phyloP scores from a whole-genome alignment of 2,329 filamentous ascomycete species.

The Colletotrichum noveboracense region DNA sequence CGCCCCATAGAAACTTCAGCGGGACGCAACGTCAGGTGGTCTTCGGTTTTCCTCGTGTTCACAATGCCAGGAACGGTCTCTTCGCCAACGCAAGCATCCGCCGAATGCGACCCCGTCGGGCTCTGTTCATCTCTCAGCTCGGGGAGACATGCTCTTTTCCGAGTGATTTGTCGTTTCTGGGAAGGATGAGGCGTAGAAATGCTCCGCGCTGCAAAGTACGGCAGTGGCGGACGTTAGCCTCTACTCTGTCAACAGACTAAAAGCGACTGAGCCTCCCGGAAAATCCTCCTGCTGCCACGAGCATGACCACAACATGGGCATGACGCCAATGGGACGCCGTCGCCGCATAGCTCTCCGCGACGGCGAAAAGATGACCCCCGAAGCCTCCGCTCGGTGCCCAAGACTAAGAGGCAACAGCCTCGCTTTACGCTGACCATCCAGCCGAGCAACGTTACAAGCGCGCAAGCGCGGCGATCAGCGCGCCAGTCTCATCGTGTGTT shows the following conservation, averaged over 20 bases:
- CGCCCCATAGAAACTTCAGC: background rate
- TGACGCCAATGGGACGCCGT: background rate
- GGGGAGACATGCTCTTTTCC: background rate
- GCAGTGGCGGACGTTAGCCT: background rate
- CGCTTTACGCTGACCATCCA: background rate
- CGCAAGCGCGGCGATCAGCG: slow-evolving; percentile 10
- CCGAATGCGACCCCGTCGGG: background rate
- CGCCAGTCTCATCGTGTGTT: background rate
- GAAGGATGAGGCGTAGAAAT: background rate
- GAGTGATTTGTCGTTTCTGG: background rate
- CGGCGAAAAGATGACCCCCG: background rate
- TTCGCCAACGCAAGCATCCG: slow-evolving; percentile 7
- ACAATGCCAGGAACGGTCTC: background rate
- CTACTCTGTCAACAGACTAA: background rate
- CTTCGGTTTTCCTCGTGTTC: background rate
- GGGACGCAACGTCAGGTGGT: slow-evolving; percentile 11
- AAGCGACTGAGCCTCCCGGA: background rate
- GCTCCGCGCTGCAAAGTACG: background rate
- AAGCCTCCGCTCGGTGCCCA: background rate
- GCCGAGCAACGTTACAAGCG: slow-evolving; percentile 20
- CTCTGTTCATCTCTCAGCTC: background rate
- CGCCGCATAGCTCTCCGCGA: background rate
- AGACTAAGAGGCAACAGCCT: background rate
- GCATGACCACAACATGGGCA: background rate
- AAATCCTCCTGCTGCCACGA: background rate